Evolutionary conservation across 2,329 filamentous ascomycete genomes (phyloP).

Genomic region (Remersonia thermophila): DNA sequence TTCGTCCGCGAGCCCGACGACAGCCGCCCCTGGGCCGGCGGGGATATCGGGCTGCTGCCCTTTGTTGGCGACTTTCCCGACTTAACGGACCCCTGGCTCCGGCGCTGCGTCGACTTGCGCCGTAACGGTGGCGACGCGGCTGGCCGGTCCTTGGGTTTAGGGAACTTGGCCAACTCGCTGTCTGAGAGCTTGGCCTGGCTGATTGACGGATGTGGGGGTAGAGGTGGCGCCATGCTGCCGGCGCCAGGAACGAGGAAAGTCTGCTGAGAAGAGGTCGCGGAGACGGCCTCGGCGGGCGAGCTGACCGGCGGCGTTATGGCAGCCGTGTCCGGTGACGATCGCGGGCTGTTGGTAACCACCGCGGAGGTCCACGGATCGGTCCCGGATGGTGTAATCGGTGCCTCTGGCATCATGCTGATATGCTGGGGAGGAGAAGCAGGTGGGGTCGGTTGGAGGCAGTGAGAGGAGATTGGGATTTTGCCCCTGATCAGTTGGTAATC

Average conservation of each 20-base stretch:
- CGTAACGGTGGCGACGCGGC: constrained; percentile 8
- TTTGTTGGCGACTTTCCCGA: constrained; percentile 16
- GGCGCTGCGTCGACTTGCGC: constrained; percentile 14
- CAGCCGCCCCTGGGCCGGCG: constrained; percentile 18
- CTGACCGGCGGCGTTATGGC: constrained; percentile 2
- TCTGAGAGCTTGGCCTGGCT: constrained; percentile 23
- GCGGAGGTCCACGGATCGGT: background rate
- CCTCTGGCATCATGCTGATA: constrained; percentile 6
- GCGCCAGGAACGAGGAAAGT: constrained; percentile 14
- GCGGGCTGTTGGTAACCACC: constrained; percentile 1
- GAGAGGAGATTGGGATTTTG: constrained; percentile 6
- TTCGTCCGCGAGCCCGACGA: constrained; percentile 25
- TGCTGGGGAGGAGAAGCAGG: constrained; percentile 11
- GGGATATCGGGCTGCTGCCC: constrained; percentile 13
- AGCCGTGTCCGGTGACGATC: constrained; percentile 2
- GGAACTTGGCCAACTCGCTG: constrained; percentile 10
- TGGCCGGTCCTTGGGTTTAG: constrained; percentile 5
- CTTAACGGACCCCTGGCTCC: constrained; percentile 14
- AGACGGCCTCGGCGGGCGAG: background rate
- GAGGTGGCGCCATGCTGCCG: too few relatives aligned
- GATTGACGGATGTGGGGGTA: constrained; percentile 24
- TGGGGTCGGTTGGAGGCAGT: constrained; percentile 8
- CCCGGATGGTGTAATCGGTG: constrained; percentile 2
- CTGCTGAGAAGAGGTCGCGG: constrained; percentile 20
- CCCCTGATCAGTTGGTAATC: constrained; percentile 6